Percentiles rank a stretch among this genome's conserved stretches.
phyloP scores from a whole-genome alignment of 2,329 filamentous ascomycete species.

The Pseudocercospora fijiensis region DNA sequence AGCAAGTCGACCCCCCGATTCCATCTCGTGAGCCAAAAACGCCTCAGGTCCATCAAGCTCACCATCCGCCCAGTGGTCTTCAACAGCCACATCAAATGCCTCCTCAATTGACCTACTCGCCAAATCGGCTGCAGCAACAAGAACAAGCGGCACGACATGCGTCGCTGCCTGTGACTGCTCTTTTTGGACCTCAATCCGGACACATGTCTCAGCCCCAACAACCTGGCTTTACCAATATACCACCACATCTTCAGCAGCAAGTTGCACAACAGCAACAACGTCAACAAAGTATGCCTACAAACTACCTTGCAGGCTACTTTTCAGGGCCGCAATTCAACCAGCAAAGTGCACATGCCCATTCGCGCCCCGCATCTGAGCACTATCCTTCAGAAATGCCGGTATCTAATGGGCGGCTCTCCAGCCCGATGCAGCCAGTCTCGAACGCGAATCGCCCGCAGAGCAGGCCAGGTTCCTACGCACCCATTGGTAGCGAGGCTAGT shows the following conservation, averaged over 20 bases:
- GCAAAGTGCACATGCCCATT: not conserved
- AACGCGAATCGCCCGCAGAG: conserved; percentile 11
- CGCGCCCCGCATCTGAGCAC: conserved; percentile 5
- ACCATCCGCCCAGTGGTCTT: conserved; percentile 47
- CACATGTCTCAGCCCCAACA: conserved; percentile 21
- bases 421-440: conserved; percentile 7
- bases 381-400: not conserved
- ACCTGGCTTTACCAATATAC: conserved; percentile 24
- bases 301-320: conserved; percentile 8
- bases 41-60: conserved; percentile 54
- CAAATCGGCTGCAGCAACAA: conserved; percentile 39
- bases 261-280: conserved; percentile 31
- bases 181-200: not conserved
- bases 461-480: conserved; percentile 30
- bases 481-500: conserved; percentile 39
- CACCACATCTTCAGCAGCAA: conserved; percentile 27
- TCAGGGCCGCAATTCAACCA: conserved; percentile 9
- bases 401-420: not conserved
- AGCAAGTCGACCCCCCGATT: conserved; percentile 51
- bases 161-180: not conserved
- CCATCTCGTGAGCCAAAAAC: conserved; percentile 54
- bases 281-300: conserved; percentile 27
- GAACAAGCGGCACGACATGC: not conserved
- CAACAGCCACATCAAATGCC: conserved; percentile 52
- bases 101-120: conserved; percentile 50